Evolutionary conservation across 495 filamentous ascomycete genomes (phyloP).

Genomic region (Usnea hakonensis): DNA sequence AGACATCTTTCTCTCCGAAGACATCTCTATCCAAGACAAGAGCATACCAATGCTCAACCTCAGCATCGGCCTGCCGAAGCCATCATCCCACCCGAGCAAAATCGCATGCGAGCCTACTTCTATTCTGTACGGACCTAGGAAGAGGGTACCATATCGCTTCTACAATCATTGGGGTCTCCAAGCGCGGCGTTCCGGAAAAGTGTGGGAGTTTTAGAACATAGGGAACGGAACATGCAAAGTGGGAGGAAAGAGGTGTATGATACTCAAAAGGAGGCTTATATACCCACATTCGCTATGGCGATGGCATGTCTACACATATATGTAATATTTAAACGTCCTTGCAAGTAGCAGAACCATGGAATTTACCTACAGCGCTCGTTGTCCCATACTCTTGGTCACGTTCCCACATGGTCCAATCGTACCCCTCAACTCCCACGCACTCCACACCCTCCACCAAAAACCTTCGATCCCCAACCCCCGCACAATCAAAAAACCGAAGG

Average conservation of each 20-base stretch:
- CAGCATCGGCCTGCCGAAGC: neutral
- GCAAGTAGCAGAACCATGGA: too few relatives aligned
- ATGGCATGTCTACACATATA: constrained; percentile 1
- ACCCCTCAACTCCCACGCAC: too few relatives aligned
- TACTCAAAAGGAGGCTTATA: neutral
- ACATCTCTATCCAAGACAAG: neutral
- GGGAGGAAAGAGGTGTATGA: constrained; percentile 5
- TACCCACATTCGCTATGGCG: constrained; percentile 27
- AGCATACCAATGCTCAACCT: neutral
- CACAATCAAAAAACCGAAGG: too few relatives aligned
- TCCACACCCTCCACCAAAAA: too few relatives aligned
- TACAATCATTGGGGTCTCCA: neutral
- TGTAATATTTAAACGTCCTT: neutral
- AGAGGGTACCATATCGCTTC: neutral
- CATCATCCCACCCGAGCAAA: constrained; percentile 1
- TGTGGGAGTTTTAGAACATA: neutral
- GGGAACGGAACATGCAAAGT: neutral
- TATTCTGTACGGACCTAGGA: neutral
- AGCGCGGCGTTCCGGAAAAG: constrained; percentile 12
- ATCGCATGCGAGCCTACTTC: neutral
- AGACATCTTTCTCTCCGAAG: neutral
- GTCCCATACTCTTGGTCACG: too few relatives aligned
- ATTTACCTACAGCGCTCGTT: too few relatives aligned
- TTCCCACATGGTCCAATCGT: too few relatives aligned
- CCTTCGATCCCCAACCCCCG: too few relatives aligned